These are phyloP conservation scores for Penicillium sp. DNA, from an alignment of 2,329 filamentous ascomycete species.

Conservation along the genomic window DNA sequence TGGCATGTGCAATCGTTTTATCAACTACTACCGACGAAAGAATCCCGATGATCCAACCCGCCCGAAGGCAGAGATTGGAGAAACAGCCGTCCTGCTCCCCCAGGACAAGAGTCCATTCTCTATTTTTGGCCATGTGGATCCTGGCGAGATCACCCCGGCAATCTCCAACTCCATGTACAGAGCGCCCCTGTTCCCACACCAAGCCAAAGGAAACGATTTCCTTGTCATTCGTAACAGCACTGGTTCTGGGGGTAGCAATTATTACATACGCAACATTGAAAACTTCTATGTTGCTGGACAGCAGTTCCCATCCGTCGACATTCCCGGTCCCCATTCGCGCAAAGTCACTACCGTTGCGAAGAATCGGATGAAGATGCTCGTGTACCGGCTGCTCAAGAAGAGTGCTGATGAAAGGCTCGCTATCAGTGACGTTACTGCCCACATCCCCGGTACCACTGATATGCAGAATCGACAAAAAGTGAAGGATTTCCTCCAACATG, in stretches of 20 bases:
- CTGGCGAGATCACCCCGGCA: slow-evolving; percentile 85
- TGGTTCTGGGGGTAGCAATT: slow-evolving; percentile 71
- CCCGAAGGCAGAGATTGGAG: slow-evolving; percentile 80
- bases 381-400: slow-evolving; percentile 81
- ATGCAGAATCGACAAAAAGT: slow-evolving; percentile 95
- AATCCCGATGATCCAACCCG: slow-evolving; percentile 72
- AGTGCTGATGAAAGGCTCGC: slow-evolving; percentile 67
- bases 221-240: slow-evolving; percentile 80
- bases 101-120: slow-evolving; percentile 96
- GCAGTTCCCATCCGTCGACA: slow-evolving; percentile 85
- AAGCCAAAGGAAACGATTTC: slow-evolving; percentile 76
- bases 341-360: slow-evolving; percentile 97
- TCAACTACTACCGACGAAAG: slow-evolving; percentile 93
- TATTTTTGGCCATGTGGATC: slow-evolving; percentile 88
- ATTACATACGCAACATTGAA: slow-evolving; percentile 85
- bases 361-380: slow-evolving; percentile 93
- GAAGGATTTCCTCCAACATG: slow-evolving; percentile 91
- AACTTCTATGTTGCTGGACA: slow-evolving; percentile 90
- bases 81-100: slow-evolving; percentile 80
- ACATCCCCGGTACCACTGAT: slow-evolving; percentile 89
- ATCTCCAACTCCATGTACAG: slow-evolving; percentile 95
- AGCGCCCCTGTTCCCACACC: slow-evolving; percentile 88
- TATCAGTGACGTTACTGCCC: slow-evolving; percentile 81
- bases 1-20: slow-evolving; percentile 91
- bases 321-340: slow-evolving; percentile 88